These are phyloP conservation scores for Cytospora mali DNA, from an alignment of 2,329 filamentous ascomycete genomes.

Conservation along the genomic window DNA sequence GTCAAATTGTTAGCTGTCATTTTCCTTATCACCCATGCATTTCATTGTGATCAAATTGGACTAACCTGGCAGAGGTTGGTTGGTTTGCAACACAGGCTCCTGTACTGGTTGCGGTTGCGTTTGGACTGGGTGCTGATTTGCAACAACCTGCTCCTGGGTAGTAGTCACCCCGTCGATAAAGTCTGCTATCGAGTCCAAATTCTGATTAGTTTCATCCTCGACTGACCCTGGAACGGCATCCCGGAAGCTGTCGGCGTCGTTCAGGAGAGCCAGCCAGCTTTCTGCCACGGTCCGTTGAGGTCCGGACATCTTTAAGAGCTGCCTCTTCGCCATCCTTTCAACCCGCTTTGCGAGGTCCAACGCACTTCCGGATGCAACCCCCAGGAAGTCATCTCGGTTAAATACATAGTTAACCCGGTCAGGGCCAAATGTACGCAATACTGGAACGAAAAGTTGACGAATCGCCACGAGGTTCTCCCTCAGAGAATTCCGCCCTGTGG, in stretches of 20 bases:
- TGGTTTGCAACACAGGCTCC: neutral
- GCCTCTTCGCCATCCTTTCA: constrained; percentile 3
- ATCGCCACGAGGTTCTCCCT: constrained; percentile 4
- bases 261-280: constrained; percentile 13
- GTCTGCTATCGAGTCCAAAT: neutral
- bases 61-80: constrained; percentile 6
- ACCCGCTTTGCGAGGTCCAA: constrained; percentile 5
- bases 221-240: neutral
- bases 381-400: neutral
- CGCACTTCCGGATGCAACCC: neutral
- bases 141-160: neutral
- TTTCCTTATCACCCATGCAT: neutral
- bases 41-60: neutral
- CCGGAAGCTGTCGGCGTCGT: neutral
- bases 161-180: neutral
- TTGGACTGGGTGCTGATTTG: neutral
- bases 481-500: neutral
- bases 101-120: neutral
- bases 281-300: constrained; percentile 1
- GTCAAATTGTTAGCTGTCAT: neutral
- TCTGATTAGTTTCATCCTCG: neutral
- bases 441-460: constrained; percentile 1
- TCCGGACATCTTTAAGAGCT: neutral
- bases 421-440: neutral
- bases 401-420: neutral